Evolutionary conservation across 257 asterid species (phyloP).

Genomic region (Capsicum chinense): DNA sequence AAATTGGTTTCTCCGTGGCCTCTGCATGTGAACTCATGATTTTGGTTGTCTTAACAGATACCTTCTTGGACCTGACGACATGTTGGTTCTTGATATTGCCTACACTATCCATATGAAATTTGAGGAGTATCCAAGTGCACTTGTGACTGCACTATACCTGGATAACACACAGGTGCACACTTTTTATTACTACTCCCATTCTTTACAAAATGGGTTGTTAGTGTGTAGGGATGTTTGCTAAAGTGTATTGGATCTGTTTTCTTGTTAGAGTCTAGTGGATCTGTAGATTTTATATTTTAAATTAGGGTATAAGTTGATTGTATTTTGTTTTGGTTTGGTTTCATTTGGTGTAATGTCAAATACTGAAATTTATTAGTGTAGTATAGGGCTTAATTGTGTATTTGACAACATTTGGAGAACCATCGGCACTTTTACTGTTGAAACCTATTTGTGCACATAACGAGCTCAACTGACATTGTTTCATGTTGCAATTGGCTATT

Average conservation of each 20-base stretch:
- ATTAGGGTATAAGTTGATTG: neutral
- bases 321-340: constrained; percentile 21
- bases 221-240: constrained; percentile 19
- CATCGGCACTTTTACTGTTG: no score
- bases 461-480: no score
- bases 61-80: constrained; percentile 94
- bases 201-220: neutral
- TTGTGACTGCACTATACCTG: constrained; percentile 78
- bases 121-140: constrained; percentile 81
- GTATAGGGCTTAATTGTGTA: no score
- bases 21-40: constrained; percentile 28
- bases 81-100: constrained; percentile 77
- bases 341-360: neutral
- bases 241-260: neutral
- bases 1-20: neutral
- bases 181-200: neutral
- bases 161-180: constrained; percentile 75
- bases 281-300: constrained; percentile 5
- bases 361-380: no score
- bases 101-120: constrained; percentile 77
- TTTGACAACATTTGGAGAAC: no score
- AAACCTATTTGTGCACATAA: no score
- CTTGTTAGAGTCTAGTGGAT: neutral
- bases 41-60: constrained; percentile 53
- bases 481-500: no score